Base-by-base conservation (phyloP, 192 early-diverging fungal genomes). In the Umbelopsis vinacea region DNA sequence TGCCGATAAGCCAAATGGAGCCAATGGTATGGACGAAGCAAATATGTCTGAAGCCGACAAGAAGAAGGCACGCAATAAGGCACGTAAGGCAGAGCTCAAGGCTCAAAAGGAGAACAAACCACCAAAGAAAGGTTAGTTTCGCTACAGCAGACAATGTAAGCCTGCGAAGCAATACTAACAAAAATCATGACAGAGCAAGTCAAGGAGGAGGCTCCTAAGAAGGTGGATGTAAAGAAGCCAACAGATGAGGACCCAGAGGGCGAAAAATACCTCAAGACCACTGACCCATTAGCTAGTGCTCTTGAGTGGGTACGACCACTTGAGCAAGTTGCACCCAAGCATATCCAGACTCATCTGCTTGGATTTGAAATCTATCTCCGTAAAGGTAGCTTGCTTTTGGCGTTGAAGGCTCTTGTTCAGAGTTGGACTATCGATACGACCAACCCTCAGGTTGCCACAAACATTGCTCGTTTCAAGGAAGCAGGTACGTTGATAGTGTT, bases 241-340 rank as follows among this genome's bases (percentile, higher is more conserved):
- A 70, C 72, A 2, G 92, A 96, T 70, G 81, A 85, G 14, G 92
- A 94, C 74, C 89, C 91, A 11, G 85, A 89, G 12, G 94, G 94
- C 37, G 81, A 84, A 52, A 93, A 90, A 74, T 79, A 87, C 67
- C 15, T 81, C 0, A 69, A 90, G 55, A 86, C 87, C 21, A 80
- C 76, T 12, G 88, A 92, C 77, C 89, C 90, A 54, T 79, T 97
- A 23, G 89, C 79, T 2, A 91, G 91, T 29, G 92, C 94, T 6
- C 84, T 90, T 52, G 89, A 90, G 79, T 93, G 96, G 52, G 80
- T 96, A 50, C 84, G 89, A 71, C 88, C 88, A 14, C 82, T 99
- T 17, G 80, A 89, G 63, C 80, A 84, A 37, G 57, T 90, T 71
- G 76, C 85, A 24, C 76, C 87, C 17, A 74, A 81, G 8, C 72